These are phyloP conservation scores for Colletotrichum musae DNA, from an alignment of 2,329 filamentous ascomycete genomes.

Conservation along the genomic window DNA sequence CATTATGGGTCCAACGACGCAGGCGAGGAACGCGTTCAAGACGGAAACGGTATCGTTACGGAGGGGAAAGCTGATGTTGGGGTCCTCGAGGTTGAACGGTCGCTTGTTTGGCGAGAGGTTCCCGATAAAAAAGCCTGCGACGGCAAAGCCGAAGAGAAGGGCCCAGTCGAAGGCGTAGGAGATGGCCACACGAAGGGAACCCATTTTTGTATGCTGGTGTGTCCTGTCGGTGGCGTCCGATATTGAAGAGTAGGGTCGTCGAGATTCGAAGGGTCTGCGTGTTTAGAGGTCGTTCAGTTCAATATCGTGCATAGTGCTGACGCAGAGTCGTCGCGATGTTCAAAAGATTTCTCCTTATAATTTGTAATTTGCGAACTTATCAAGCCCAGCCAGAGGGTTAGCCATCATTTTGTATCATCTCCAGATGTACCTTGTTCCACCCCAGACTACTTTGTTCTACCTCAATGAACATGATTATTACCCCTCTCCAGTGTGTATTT, in stretches of 20 bases:
- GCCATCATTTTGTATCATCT: too few species aligned
- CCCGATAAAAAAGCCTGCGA: constrained; percentile 67
- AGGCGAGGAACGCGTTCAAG: constrained; percentile 3
- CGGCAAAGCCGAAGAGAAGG: constrained; percentile 52
- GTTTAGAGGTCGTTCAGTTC: constrained; percentile 7
- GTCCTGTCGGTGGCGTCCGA: neutral
- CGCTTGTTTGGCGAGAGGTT: constrained; percentile 68
- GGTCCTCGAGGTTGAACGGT: constrained; percentile 74
- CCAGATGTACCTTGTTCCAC: too few species aligned
- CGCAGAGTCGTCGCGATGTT: too few species aligned
- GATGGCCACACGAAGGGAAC: constrained; percentile 51
- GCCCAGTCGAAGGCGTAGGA: constrained; percentile 76
- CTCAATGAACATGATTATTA: too few species aligned
- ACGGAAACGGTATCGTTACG: constrained; percentile 75
- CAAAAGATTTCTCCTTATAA: too few species aligned
- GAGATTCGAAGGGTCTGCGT: neutral
- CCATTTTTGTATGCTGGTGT: constrained; percentile 10
- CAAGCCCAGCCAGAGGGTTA: too few species aligned
- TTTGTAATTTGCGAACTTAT: too few species aligned
- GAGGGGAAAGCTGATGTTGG: constrained; percentile 78
- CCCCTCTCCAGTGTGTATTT: too few species aligned
- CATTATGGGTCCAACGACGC: constrained; percentile 61
- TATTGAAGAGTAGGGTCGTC: constrained; percentile 13
- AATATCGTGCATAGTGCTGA: constrained; percentile 13
- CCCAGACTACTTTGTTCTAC: too few species aligned